Evolutionary conservation across 2,329 filamentous ascomycete species (phyloP), one percentile per base, ranked within the genome.

Genomic region (Ophiocordyceps camponoti-saundersi): DNA sequence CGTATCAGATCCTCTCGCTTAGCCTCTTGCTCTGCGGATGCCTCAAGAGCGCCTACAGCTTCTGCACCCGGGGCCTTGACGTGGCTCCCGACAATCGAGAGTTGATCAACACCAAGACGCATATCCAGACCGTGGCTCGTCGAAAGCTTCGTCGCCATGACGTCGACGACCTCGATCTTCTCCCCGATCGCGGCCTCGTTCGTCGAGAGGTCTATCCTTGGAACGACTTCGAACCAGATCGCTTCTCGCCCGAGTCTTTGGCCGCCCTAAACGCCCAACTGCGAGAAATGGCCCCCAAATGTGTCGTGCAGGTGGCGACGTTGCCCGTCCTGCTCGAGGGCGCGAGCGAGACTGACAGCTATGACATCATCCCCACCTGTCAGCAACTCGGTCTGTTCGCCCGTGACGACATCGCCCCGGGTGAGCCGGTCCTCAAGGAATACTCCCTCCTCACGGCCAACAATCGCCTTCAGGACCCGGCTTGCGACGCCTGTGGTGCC

Each of bases 331-430:
- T 96, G 22, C 67, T 80, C 12, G 69, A 73, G 44, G 66, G 67
- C 22, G 73, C 72, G 4, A 73, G 73, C 48, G 64, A 65, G 26
- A 71, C 67, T 1, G 68, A 72, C 49, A 58, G 57, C 23, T 69
- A 68, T 52, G 66, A 70, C n/a, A 66, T 66, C 40, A 72, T 71
- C 16, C 66, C 70, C 10, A 81, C 75, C 6, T 80, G 79, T 53
- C 74, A 76, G 50, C 92, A 98, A 62, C 74, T 98, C 0, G 92
- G 92, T 5, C 73, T 98, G 3, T 96, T 96, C 60, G 90, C 89
- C 8, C 85, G 79, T 55, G 75, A 85, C 52, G 81, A 94, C 53
- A 85, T 96, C 36, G 65, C 69, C 0, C 77, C 87, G 0, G 85
- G 84, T 11, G 84, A 93, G 59, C 70, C 73, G 6, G 79, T 95